Base-by-base conservation (phyloP, 78 protist species). In the Tieghemostelium lacteum region DNA sequence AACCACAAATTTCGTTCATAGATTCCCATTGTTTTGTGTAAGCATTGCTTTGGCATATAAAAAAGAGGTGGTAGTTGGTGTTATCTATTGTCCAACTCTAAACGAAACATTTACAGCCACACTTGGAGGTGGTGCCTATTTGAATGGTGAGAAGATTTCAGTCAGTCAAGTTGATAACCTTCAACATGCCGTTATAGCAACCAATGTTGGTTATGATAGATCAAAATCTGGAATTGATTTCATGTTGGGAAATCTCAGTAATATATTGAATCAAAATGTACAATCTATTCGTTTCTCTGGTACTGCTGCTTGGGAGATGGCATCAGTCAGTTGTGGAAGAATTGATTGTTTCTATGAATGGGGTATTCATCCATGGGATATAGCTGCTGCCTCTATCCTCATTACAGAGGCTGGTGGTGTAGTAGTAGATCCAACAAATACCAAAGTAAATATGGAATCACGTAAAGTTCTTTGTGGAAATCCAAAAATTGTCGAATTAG, bases 341-440 rank as follows among this genome's bases (percentile, higher is more conserved):
- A 39, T 80, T 17, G 88, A 76, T 69, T 37, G 73, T 42, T 89
- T 75, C 57, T 73, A 75, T 42, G 94, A 89, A n/a, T 63, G 74
- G 96, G 97, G 96, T 40, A 78, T 94, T 28, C 95, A 93, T 74
- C 73, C 92, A 60, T 96, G 98, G 98, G 98, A 96, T 92, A 63
- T 87, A 37, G 92, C 92, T 0, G 98, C 98, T 0, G 96, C 95
- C 14, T 67, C 93, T 0, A 29, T 94, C 28, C 60, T 96, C 26
- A 93, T 94, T 26, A 52, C 60, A 4, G 97, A 95, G 86, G 98
- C 98, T 3, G 97, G 97, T 40, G 97, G 96, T 65, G 52, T 42
- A 19, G 92, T 54, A 26, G 58, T 71, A 31, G 93, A 87, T 28
- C 93, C 93, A 50, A 28, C 55, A 4, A 85, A 85, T 36, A 74